phyloP scores from a whole-genome alignment of 2,329 filamentous ascomycete species.

The Colletotrichum orchidophilum region DNA sequence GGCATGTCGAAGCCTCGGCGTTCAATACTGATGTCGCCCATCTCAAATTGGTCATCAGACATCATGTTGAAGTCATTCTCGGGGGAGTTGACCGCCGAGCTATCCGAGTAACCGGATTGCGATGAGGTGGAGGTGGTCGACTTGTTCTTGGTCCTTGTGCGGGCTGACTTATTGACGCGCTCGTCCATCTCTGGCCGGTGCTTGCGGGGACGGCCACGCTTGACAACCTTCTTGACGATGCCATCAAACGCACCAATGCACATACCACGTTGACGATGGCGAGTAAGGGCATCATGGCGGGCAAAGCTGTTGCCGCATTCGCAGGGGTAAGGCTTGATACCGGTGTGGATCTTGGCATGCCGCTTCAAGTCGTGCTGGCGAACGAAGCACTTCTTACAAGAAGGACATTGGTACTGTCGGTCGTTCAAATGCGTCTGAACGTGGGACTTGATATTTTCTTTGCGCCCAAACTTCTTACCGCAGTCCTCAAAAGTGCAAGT shows the following conservation, averaged over 20 bases:
- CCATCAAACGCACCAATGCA: constrained; percentile 95
- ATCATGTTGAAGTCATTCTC: constrained; percentile 54
- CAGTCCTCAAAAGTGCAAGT: constrained; percentile 81
- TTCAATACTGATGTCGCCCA: constrained; percentile 49
- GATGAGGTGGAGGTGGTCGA: constrained; percentile 60
- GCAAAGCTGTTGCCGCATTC: constrained; percentile 95
- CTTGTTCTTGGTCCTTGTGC: constrained; percentile 66
- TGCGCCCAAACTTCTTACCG: constrained; percentile 90
- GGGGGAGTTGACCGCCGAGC: constrained; percentile 64
- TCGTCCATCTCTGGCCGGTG: constrained; percentile 65
- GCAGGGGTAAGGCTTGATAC: constrained; percentile 94
- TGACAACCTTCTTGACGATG: constrained; percentile 66
- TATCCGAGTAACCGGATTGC: constrained; percentile 65
- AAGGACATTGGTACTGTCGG: constrained; percentile 91
- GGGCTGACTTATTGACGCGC: constrained; percentile 65
- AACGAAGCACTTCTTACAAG: constrained; percentile 95
- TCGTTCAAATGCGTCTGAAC: constrained; percentile 98
- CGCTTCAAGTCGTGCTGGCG: constrained; percentile 97
- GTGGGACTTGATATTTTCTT: constrained; percentile 98
- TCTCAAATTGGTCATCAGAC: constrained; percentile 48
- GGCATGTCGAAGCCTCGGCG: constrained; percentile 34
- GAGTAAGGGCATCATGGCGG: constrained; percentile 91
- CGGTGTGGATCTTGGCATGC: constrained; percentile 96
- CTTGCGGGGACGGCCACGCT: constrained; percentile 72
- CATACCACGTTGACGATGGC: constrained; percentile 95